Evolutionary conservation across 2,329 filamentous ascomycete species (phyloP), one percentile per base, ranked within the genome.

Genomic region (Canariomyces notabilis): DNA sequence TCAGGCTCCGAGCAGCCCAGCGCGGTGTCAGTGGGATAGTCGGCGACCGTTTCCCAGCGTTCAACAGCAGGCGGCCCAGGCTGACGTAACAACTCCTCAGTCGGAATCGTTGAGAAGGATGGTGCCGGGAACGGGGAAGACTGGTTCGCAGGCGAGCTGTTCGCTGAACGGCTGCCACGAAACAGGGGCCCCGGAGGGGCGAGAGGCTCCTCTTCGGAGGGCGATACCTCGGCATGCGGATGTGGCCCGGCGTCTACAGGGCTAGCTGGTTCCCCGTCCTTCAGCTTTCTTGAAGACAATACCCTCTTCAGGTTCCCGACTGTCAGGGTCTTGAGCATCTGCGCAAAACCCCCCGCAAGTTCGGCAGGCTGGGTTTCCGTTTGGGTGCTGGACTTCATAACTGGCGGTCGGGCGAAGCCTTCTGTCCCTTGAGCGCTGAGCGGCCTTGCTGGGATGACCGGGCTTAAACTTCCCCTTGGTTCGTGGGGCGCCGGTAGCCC

Each of bases 331-430:
- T 61, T 62, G 2, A 63, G 55, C 19, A 61, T 61, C 6, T 55
- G 53, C 1, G 46, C 49, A 1, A 58, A 38, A 0, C 55, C 50
- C 14, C 51, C 59, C 2, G 64, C 64, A 42, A 66, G 66, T 15
- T 52, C 52, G n/a, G 52, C 51, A 1, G 54, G 48, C 4, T 47
- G 48, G 19, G 62, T 50, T n/a, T 62, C 54, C 4, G 61, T 57
- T 15, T 55, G 53, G 14, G 54, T 43, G 42, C 62, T 60, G 2
- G 51, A 36, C 42, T 57, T 61, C 6, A 41, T 43, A 0, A 56
- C 54, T 11, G 53, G 39, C 1, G 62, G 52, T 16, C 61, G 54
- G 16, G 65, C 62, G 43, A 68, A 67, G 20, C 62, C 67, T 26
- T 61, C 58, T 22, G 54, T 56, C 15, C 63, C 66, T 9, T 62